phyloP scores from a whole-genome alignment of 208 protist genomes.

The Leishmania gerbilli region DNA sequence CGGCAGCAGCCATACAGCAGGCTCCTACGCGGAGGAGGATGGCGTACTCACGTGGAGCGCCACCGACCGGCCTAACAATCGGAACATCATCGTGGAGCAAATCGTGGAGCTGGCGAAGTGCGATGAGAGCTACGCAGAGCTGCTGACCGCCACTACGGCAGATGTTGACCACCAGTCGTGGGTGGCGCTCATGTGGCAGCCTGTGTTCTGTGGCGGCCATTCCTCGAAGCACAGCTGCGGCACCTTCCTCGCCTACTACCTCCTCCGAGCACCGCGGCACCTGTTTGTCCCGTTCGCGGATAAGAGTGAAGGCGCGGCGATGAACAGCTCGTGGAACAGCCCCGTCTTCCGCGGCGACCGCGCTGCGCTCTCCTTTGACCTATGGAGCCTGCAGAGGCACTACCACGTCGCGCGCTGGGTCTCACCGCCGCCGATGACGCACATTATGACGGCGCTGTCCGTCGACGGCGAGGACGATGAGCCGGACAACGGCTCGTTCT shows the following conservation, averaged over 20 bases:
- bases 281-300: slow-evolving; percentile 50
- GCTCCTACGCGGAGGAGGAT: slow-evolving; percentile 35
- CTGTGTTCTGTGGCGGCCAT: slow-evolving; percentile 80
- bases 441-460: slow-evolving; percentile 16
- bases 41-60: slow-evolving; percentile 78
- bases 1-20: slow-evolving; percentile 1
- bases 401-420: slow-evolving; percentile 51
- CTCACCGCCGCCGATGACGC: slow-evolving; percentile 23
- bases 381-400: slow-evolving; percentile 55
- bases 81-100: slow-evolving; percentile 73
- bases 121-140: slow-evolving; percentile 56
- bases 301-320: slow-evolving; percentile 48
- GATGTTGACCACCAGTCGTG: slow-evolving; percentile 87
- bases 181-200: slow-evolving; percentile 87
- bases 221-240: slow-evolving; percentile 83
- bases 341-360: slow-evolving; percentile 74
- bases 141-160: slow-evolving; percentile 66
- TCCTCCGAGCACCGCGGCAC: slow-evolving; percentile 74
- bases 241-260: slow-evolving; percentile 85
- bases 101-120: slow-evolving; percentile 64
- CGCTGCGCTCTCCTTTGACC: slow-evolving; percentile 61
- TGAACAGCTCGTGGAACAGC: slow-evolving; percentile 74
- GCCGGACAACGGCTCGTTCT: slow-evolving; percentile 17
- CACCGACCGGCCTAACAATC: slow-evolving; percentile 77
- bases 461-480: slow-evolving; percentile 23